Evolutionary conservation across 2,329 filamentous ascomycete species (phyloP).

Genomic region (Dactylellina cionopaga): DNA sequence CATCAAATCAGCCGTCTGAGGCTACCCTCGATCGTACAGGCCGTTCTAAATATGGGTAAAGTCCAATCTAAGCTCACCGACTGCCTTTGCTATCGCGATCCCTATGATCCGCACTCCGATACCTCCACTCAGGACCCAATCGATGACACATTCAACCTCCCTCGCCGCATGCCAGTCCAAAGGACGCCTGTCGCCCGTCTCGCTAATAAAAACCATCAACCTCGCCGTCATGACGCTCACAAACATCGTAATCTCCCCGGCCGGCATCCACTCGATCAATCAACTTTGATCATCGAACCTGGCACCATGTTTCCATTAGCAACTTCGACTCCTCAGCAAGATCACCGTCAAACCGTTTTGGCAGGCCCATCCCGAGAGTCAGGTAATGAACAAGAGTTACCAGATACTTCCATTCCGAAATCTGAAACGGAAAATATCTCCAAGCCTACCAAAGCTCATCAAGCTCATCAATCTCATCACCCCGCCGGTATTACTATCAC

Average conservation of each 20-base stretch:
- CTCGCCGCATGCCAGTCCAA: background rate
- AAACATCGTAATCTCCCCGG: background rate
- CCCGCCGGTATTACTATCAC: background rate
- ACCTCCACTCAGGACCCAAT: slow-evolving; percentile 22
- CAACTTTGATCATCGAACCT: slow-evolving; percentile 5
- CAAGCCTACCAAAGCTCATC: background rate
- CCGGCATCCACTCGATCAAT: background rate
- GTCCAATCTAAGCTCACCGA: background rate
- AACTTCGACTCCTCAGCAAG: background rate
- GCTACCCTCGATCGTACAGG: background rate
- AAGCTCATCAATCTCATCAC: no score
- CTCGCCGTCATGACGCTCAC: background rate
- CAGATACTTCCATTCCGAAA: no score
- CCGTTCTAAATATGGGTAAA: background rate
- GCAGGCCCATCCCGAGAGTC: no score
- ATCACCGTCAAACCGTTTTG: background rate
- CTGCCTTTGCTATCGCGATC: slow-evolving; percentile 13
- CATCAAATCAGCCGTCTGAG: background rate
- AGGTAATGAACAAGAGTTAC: no score
- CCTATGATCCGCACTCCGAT: slow-evolving; percentile 5
- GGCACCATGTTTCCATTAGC: background rate
- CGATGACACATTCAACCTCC: slow-evolving; percentile 20
- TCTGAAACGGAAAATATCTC: background rate
- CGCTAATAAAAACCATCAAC: background rate
- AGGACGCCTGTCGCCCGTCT: background rate